These are phyloP conservation scores for Candida nanaspora DNA, from an alignment of 805 yeast species.

Conservation along the genomic window DNA sequence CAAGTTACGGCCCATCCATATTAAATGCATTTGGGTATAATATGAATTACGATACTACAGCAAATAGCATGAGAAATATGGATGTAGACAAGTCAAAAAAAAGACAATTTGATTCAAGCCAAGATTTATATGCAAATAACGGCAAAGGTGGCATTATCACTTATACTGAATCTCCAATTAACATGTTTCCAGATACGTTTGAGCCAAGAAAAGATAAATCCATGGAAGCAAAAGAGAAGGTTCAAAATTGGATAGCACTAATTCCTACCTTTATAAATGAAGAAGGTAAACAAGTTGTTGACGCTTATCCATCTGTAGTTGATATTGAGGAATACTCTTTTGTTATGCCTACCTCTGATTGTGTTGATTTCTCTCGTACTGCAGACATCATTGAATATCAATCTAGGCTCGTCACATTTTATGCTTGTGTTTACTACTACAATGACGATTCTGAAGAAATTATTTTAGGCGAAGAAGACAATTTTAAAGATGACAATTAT, in stretches of 20 bases:
- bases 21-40: too few species aligned
- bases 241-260: conserved; percentile 51
- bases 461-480: conserved; percentile 15
- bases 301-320: conserved; percentile 34
- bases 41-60: too few species aligned
- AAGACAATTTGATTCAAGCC: too few species aligned
- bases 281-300: conserved; percentile 34
- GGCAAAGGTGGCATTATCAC: too few species aligned
- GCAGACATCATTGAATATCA: conserved; percentile 48
- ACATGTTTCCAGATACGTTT: too few species aligned
- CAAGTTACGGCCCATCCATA: too few species aligned
- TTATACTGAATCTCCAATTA: too few species aligned
- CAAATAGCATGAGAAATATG: too few species aligned
- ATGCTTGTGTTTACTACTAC: conserved; percentile 31
- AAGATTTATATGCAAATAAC: too few species aligned
- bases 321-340: conserved; percentile 20
- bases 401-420: conserved; percentile 42
- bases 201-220: conserved; percentile 56
- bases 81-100: too few species aligned
- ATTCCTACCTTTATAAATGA: conserved; percentile 36
- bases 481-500: too few species aligned
- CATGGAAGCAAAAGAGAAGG: conserved; percentile 64
- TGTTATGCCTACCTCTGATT: conserved; percentile 11
- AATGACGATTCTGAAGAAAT: conserved; percentile 17
- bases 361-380: conserved; percentile 27